phyloP scores from a whole-genome alignment of 768 basidiomycete genomes.

The Tricholomella constricta region DNA sequence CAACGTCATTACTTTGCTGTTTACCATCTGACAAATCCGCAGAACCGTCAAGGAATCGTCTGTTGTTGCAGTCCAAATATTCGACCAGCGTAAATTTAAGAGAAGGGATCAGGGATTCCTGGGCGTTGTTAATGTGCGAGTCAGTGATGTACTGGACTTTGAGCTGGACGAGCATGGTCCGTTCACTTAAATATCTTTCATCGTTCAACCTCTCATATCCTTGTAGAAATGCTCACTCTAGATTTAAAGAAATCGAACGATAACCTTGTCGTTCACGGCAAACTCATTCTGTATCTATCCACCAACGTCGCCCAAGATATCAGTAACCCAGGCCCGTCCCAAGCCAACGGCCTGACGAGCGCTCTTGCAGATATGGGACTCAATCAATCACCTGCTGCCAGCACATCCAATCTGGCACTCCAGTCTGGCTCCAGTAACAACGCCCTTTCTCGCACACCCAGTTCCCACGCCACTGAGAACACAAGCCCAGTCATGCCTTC shows the following conservation, averaged over 20 bases:
- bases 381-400: conserved; percentile 59
- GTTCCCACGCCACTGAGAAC: conserved; percentile 65
- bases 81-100: conserved; percentile 99
- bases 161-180: conserved; percentile 92
- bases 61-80: conserved; percentile 96
- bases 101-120: conserved; percentile 97
- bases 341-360: conserved; percentile 58
- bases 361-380: conserved; percentile 65
- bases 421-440: conserved; percentile 40
- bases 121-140: conserved; percentile 94
- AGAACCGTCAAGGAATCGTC: conserved; percentile 98
- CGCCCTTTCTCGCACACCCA: conserved; percentile 61
- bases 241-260: conserved; percentile 99
- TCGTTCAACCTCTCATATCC: conserved; percentile 8
- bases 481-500: conserved; percentile 45
- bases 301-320: conserved; percentile 88
- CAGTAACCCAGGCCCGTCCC: conserved; percentile 79
- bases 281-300: conserved; percentile 94
- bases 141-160: conserved; percentile 88
- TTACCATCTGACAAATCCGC: conserved; percentile 8
- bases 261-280: conserved; percentile 96
- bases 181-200: conserved; percentile 23
- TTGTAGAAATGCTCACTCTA: conserved; percentile 89
- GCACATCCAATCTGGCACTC: conserved; percentile 52
- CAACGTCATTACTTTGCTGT: neutral